A percentile compares a stretch with the other conserved stretches of the same genome.
These are phyloP conservation scores for Inonotus hispidus DNA, from an alignment of 1,284 basidiomycete genomes.

Conservation along the genomic window DNA sequence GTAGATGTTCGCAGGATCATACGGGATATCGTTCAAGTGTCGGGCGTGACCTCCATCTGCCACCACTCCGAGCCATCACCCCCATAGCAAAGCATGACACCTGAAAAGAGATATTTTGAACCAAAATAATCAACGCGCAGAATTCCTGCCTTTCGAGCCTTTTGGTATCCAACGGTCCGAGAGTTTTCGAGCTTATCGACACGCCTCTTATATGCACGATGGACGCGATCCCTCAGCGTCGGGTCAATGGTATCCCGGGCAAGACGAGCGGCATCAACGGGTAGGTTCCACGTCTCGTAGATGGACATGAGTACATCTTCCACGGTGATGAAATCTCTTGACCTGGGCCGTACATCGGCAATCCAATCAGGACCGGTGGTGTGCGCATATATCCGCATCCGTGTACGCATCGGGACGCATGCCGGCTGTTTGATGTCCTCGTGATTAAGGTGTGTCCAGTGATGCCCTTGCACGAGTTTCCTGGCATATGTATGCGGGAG, in stretches of 20 bases:
- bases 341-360: background rate
- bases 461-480: slow-evolving; percentile 1
- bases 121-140: slow-evolving; percentile 11
- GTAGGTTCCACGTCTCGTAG: background rate
- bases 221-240: background rate
- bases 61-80: slow-evolving; percentile 5
- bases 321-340: slow-evolving; percentile 2
- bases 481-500: slow-evolving; percentile 4
- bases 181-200: background rate
- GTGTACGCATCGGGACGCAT: background rate
- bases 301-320: slow-evolving; percentile 2
- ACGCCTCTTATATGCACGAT: background rate
- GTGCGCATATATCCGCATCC: slow-evolving; percentile 2
- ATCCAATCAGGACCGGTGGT: slow-evolving; percentile 1
- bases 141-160: background rate
- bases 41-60: slow-evolving; percentile 5
- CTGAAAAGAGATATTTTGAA: slow-evolving; percentile 8
- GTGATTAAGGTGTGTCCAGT: slow-evolving; percentile 11
- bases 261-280: background rate
- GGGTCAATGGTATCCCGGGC: background rate
- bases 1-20: no score
- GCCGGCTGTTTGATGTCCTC: slow-evolving; percentile 3
- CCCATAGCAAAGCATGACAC: slow-evolving; percentile 1
- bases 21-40: background rate
- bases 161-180: background rate